These are phyloP conservation scores for Aschersonia sp. DNA, from an alignment of 2,329 filamentous ascomycete species.

Conservation along the genomic window DNA sequence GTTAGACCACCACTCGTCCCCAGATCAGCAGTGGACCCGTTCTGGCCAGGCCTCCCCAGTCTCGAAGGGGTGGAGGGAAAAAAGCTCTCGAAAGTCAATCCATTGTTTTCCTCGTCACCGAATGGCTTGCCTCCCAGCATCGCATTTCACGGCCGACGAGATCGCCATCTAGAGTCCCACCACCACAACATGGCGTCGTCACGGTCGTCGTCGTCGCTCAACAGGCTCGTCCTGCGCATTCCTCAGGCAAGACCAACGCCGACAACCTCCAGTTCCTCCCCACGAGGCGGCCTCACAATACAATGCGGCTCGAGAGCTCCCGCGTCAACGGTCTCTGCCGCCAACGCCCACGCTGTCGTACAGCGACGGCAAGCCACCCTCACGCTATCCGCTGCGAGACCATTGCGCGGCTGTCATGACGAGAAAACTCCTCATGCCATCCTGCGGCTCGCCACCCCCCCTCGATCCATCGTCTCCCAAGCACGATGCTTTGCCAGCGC, in stretches of 20 bases:
- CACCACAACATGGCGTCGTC: neutral
- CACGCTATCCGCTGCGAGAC: no score
- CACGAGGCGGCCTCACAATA: no score
- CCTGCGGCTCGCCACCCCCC: neutral
- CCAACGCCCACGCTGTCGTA: neutral
- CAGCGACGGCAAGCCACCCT: neutral
- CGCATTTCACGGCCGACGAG: neutral
- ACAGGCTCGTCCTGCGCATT: neutral
- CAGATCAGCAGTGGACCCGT: no score
- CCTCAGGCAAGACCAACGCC: neutral
- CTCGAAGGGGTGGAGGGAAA: no score
- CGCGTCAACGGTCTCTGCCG: neutral
- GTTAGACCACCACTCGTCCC: no score
- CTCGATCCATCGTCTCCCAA: conserved; percentile 1
- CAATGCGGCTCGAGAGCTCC: neutral
- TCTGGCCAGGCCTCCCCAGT: no score
- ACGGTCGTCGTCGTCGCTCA: neutral
- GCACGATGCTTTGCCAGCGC: conserved; percentile 5
- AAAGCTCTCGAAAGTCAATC: no score
- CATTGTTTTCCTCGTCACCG: no score
- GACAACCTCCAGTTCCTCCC: no score
- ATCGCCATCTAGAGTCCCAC: neutral
- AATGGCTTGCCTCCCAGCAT: neutral
- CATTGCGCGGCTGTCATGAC: neutral
- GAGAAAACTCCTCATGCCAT: neutral